A percentile compares a stretch with the other conserved stretches of the same genome.
phyloP scores from a whole-genome alignment of 1,139 yeast genomes.

The Taphrina deformans region DNA sequence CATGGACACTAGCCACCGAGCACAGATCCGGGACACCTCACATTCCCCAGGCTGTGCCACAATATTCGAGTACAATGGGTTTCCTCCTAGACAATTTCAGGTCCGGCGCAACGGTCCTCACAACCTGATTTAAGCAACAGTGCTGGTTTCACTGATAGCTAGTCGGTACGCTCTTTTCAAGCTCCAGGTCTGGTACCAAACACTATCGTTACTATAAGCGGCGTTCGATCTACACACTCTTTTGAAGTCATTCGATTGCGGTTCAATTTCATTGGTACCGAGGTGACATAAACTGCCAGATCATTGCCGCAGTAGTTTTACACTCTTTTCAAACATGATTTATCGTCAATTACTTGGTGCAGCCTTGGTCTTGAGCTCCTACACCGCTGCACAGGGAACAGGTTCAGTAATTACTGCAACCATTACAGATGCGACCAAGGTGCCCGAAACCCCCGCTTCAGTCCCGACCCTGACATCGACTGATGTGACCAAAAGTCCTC shows the following conservation, averaged over 20 bases:
- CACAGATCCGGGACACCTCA: conserved; percentile 13
- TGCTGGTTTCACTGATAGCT: background rate
- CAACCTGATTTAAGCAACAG: too few species aligned
- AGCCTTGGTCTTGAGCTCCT: background rate
- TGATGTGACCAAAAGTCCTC: background rate
- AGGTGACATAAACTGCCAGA: background rate
- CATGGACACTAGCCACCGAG: background rate
- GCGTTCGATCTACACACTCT: background rate
- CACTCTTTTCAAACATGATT: background rate
- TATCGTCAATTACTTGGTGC: background rate
- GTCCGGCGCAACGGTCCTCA: too few species aligned
- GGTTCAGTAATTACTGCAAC: conserved; percentile 18
- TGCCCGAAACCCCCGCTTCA: conserved; percentile 12
- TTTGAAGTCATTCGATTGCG: background rate
- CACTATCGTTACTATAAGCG: background rate
- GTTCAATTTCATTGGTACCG: background rate
- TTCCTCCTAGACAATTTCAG: background rate
- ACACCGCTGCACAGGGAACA: background rate
- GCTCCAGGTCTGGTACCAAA: background rate
- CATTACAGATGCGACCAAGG: conserved; percentile 26
- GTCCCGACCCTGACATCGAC: background rate
- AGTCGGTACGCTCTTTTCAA: background rate
- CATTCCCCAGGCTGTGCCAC: conserved; percentile 10
- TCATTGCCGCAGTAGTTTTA: background rate
- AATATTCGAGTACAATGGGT: background rate